Conservation (phyloP, 108 stramenopile genomes). For the Phaeodactylum tricornutum region DNA sequence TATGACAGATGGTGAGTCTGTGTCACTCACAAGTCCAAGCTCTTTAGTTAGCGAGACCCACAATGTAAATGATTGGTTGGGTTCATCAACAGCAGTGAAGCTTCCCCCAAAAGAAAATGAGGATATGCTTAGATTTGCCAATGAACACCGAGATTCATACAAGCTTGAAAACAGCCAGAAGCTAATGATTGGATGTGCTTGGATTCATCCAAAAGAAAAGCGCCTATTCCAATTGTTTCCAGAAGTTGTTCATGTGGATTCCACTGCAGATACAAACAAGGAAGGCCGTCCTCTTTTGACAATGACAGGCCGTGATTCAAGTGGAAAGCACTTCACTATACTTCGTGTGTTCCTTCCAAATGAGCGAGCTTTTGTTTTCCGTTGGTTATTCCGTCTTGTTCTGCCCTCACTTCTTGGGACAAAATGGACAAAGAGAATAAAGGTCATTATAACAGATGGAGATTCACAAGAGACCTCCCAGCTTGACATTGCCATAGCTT, state of each 20-base stretch:
- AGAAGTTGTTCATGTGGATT: background rate
- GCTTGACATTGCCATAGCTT: background rate
- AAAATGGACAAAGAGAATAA: background rate
- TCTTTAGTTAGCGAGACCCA: too few relatives aligned
- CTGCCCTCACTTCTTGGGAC: background rate
- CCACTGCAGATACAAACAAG: constrained; percentile 1
- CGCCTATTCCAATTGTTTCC: constrained; percentile 1
- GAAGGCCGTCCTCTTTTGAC: constrained; percentile 1
- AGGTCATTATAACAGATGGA: constrained; percentile 1
- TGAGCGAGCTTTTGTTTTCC: background rate
- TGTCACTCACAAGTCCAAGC: too few relatives aligned
- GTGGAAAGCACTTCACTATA: background rate
- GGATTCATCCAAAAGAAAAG: background rate
- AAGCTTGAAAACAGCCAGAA: background rate
- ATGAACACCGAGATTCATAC: background rate
- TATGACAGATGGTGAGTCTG: too few relatives aligned
- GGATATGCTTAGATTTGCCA: too few relatives aligned
- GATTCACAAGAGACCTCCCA: constrained; percentile 1
- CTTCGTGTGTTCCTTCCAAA: background rate
- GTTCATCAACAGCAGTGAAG: too few relatives aligned
- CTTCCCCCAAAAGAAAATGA: too few relatives aligned
- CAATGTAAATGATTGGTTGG: too few relatives aligned
- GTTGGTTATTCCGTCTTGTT: background rate
- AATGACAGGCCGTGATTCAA: background rate
- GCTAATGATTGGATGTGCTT: background rate